Evolutionary conservation across 768 basidiomycete genomes (phyloP), one percentile per base, ranked within the genome.

Genomic region (Lentinula sp.): DNA sequence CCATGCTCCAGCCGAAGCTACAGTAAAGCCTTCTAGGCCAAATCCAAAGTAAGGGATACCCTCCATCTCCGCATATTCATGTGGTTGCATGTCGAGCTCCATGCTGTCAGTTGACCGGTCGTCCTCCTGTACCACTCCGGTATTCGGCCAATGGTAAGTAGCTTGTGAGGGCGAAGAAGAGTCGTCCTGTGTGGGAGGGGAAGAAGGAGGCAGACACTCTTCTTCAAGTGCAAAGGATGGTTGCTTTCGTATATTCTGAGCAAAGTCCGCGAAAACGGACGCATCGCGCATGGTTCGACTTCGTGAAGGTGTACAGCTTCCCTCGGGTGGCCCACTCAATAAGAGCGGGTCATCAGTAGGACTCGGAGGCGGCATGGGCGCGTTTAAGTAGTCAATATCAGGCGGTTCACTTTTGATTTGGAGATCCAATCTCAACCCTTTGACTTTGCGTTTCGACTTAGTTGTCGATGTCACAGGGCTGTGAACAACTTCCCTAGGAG

Each of bases 341-440:
- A 92, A 73, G 0, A 92, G 70, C 0, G 90, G 90, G 66, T 92
- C 90, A 41, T 92, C 90, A 0, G 83, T 83, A 2, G 90, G 90
- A 57, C 87, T 89, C 0, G 88, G 77, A 0, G 90, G 91, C 7
- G 87, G 84, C 66, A 84, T 78, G 4, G 85, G 85, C 13, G 68
- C 76, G 10, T 42, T 77, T 33, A 88, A 71, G 5, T 51, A 56
- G 66, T 89, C 82, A 63, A 90, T 75, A 16, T 82, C 81, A 0
- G 88, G 88, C 4, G 82, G 79, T 66, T 91, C 89, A 60, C 75
- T 82, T 78, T 91, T 92, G 61, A 85, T 66, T 12, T 65, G 39
- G 28, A 50, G 13, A 36, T 50, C 33, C 61, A 73, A 68, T 42
- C 65, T 63, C 60, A 74, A 35, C 23, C 66, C 66, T 13, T 72